Base-by-base conservation (phyloP, 1,139 yeast species). In the Yamadazyma kanchanaburiensis region DNA sequence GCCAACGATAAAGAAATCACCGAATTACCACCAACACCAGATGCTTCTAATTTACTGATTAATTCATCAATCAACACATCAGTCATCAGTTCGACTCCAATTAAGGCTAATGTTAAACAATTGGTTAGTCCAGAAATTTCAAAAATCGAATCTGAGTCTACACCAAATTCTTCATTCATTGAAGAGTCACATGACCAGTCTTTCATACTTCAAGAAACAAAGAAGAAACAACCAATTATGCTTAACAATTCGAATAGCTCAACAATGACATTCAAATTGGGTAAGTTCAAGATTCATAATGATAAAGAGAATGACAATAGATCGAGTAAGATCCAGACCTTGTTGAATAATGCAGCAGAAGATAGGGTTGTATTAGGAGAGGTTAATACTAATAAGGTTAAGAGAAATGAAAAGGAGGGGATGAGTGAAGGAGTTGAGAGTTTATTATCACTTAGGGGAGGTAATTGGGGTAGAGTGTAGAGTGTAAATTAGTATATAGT, bases 21-120 rank as follows among this genome's bases (percentile, higher is more conserved):
- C 3, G 71, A 60, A 35, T 58, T 66, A 39, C 72, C 70, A 19
- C 66, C 71, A 12, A 61, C 66, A 15, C 64, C 70, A 8, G 37
- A 34, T 24, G 20, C 32, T 25, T 22, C 46, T 11, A 18, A 18
- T 18, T 10, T 18, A 7, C 20, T 18, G 20, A 21, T 33, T 17
- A 28, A 31, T 28, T 28, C 35, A 30, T 34, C 38, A 4, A 39
- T 26, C 12, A 12, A 21, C 23, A 27, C 21, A 16, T 24, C 48
- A 21, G 46, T 51, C 15, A 45, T 52, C 5, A 45, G 51, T 22
- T 50, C 53, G 8, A 49, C 54, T 8, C 54, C 54, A 11, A 42
- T 43, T 14, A 49, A 49, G 33, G 51, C 54, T 33, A 27, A 43
- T 37, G 32, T 53, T 27, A 43, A 63, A 8, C 62, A 55, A 31